These are phyloP conservation scores for Elaeagnus macrophylla DNA, from an alignment of 306 rosid genomes.

Conservation along the genomic window DNA sequence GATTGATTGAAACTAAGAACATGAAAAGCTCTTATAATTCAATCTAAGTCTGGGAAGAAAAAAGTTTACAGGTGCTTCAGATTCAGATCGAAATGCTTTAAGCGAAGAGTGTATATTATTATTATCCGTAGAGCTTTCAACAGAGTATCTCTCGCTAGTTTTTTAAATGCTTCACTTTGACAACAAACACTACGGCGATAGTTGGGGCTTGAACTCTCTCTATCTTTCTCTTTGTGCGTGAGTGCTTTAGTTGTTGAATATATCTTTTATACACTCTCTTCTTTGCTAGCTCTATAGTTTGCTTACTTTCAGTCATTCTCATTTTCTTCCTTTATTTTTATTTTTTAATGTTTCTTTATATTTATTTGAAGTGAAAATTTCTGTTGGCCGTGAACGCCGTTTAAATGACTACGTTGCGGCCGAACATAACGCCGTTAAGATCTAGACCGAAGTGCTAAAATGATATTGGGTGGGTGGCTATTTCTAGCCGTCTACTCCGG, in stretches of 20 bases:
- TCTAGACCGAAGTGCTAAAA: conserved; percentile 1
- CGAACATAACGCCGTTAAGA: conserved; percentile 33
- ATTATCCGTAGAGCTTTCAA: no score
- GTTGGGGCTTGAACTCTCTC: conserved; percentile 25
- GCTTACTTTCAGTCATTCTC: neutral
- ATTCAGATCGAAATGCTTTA: conserved; percentile 8
- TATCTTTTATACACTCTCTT: conserved; percentile 36
- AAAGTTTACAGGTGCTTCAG: conserved; percentile 2
- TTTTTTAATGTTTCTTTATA: conserved; percentile 9
- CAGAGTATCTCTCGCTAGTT: neutral
- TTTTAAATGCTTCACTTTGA: conserved; percentile 22
- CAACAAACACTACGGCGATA: conserved; percentile 38
- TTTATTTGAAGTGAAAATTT: conserved; percentile 2
- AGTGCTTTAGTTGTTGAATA: conserved; percentile 27
- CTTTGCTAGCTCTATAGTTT: conserved; percentile 12
- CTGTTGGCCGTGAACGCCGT: conserved; percentile 53
- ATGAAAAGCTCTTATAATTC: no score
- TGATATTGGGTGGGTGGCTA: neutral
- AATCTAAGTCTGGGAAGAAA: no score
- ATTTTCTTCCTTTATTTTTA: conserved; percentile 10
- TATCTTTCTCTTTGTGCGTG: conserved; percentile 12
- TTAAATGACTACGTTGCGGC: conserved; percentile 48
- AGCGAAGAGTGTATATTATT: no score
- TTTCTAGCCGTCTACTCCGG: conserved; percentile 24
- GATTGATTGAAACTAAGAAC: conserved; percentile 2